Conservation (phyloP, 345 rosid genomes). For the Syzygium oleosum region DNA sequence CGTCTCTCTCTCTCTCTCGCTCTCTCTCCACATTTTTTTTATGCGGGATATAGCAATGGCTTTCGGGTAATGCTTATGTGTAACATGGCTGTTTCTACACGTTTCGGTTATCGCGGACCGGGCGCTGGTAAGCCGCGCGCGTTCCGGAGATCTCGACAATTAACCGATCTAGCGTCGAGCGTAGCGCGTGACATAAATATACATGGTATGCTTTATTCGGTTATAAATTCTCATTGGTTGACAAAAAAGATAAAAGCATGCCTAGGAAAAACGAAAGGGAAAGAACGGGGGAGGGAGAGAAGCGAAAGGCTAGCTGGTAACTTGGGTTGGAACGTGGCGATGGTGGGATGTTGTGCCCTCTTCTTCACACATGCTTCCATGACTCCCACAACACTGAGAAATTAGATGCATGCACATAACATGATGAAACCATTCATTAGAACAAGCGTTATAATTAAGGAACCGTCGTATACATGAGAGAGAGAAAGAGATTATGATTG, state of each 20-base stretch:
- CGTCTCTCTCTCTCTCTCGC: neutral
- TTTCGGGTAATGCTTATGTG: neutral
- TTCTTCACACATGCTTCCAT: neutral
- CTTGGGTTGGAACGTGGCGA: neutral
- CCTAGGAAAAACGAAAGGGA: neutral
- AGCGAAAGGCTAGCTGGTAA: neutral
- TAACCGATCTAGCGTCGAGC: neutral
- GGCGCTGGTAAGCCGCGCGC: accelerated
- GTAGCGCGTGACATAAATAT: neutral
- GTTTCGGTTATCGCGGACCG: neutral
- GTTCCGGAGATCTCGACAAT: neutral
- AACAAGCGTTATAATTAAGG: neutral
- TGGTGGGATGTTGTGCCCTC: neutral
- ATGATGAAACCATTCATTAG: neutral
- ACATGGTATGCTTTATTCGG: neutral
- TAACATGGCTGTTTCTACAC: accelerated
- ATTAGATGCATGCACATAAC: neutral
- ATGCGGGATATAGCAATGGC: neutral
- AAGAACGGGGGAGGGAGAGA: neutral
- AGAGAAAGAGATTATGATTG: neutral
- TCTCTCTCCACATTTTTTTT: neutral
- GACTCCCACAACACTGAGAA: neutral
- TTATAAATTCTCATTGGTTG: neutral
- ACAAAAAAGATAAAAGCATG: neutral
- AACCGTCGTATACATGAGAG: neutral